Evolutionary conservation across 2,329 filamentous ascomycete genomes (phyloP).

Genomic region (Aspergillus cejpii): DNA sequence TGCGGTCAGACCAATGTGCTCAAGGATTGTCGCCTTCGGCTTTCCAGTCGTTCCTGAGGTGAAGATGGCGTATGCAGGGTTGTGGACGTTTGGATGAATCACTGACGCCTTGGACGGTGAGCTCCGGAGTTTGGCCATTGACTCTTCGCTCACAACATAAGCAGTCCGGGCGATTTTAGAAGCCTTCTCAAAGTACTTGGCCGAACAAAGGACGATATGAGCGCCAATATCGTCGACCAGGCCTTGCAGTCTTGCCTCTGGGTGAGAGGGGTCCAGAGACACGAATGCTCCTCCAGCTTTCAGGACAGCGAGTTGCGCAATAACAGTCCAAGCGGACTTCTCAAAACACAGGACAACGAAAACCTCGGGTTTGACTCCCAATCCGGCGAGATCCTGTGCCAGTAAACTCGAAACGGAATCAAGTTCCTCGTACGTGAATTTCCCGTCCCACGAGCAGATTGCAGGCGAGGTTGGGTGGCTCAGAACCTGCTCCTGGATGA

Average conservation of each 20-base stretch:
- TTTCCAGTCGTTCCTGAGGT: constrained; percentile 52
- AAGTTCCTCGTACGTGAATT: constrained; percentile 34
- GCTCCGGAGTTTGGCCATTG: constrained; percentile 24
- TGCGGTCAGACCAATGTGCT: constrained; percentile 54
- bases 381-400: constrained; percentile 31
- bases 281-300: constrained; percentile 41
- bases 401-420: constrained; percentile 34
- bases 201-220: constrained; percentile 31
- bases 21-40: constrained; percentile 57
- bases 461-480: constrained; percentile 23
- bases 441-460: constrained; percentile 33
- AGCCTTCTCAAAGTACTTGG: constrained; percentile 25
- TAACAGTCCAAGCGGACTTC: constrained; percentile 40
- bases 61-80: constrained; percentile 55
- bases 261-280: constrained; percentile 38
- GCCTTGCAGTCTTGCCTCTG: constrained; percentile 31
- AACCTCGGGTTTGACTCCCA: constrained; percentile 37
- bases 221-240: constrained; percentile 34
- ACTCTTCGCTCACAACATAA: constrained; percentile 25
- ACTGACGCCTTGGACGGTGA: constrained; percentile 14
- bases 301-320: constrained; percentile 38
- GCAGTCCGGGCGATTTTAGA: constrained; percentile 24
- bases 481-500: constrained; percentile 30
- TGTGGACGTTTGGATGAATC: constrained; percentile 17
- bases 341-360: constrained; percentile 40